Base-by-base conservation (phyloP, 176 grass and related monocot species). In the Pontederia crassipes region DNA sequence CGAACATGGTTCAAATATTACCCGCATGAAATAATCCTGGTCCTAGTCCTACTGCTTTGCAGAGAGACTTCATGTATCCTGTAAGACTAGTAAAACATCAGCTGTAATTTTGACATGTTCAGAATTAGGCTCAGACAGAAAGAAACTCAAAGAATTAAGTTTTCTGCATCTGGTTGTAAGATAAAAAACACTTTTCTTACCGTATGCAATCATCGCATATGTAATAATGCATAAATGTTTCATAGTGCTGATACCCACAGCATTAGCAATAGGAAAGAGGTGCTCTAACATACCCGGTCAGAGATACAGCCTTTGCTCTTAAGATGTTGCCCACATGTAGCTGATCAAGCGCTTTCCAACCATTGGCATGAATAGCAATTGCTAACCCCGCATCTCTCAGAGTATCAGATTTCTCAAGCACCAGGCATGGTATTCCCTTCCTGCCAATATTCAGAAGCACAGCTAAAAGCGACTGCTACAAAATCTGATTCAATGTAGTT, bases 371-470 rank as follows among this genome's bases (percentile, higher is more conserved):
- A 9, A 83, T 12, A 10, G 55, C 73, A 18, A 89, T 80, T 9
- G 64, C 77, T 11, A 46, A 64, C 2, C 85, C 85, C 1, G 61
- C 54, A 7, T 73, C 65, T 32, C 80, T 50, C 3, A 89, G 11
- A 2, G 15, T 51, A 14, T 77, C 46, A 0, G 59, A 77, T 68
- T 71, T 84, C 69, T 89, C 77, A 14, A 89, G 15, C 46, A 89
- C 73, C 2, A 89, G 70, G 59, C 65, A 76, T 13, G 45, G 11
- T 2, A 84, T 78, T 64, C 77, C 81, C 55, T 89, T 89, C 69
- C 80, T 88, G 55, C 28, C 54, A 24, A 24, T 24, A 0, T 24
- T 24, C 20, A 24, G 20, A 24, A 24, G 20, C 20, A 24, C 20
- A 24, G 20, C 20, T 24, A 24, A 24, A 24, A 24, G 20, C 20